These are phyloP conservation scores for Boletus semigastroideus DNA, from an alignment of 1,284 basidiomycete species.

Conservation along the genomic window DNA sequence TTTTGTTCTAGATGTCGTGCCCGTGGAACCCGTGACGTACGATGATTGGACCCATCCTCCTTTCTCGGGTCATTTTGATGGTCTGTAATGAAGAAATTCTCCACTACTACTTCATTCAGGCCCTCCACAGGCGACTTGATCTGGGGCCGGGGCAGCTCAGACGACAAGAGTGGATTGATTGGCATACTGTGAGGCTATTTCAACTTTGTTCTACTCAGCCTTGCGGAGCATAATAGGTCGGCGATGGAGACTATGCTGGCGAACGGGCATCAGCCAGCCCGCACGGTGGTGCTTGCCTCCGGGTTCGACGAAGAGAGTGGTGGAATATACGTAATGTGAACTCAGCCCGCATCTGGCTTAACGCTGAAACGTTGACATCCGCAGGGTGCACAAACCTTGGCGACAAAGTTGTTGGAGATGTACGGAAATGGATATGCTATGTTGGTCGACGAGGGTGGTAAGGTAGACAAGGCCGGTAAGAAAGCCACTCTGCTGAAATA, in stretches of 20 bases:
- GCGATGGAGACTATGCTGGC: constrained; percentile 47
- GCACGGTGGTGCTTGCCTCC: constrained; percentile 55
- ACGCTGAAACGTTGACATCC: constrained; percentile 5
- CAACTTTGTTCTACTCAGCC: too few species aligned
- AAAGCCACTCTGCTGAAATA: constrained; percentile 19
- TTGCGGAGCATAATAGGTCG: constrained; percentile 13
- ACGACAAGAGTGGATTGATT: constrained; percentile 53
- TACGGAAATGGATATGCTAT: constrained; percentile 57
- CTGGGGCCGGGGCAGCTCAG: constrained; percentile 51
- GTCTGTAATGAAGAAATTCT: constrained; percentile 16
- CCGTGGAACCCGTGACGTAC: constrained; percentile 52
- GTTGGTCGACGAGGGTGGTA: constrained; percentile 48
- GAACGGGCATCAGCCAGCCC: constrained; percentile 42
- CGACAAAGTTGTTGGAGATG: constrained; percentile 40
- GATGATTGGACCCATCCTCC: constrained; percentile 57
- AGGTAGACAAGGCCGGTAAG: constrained; percentile 16
- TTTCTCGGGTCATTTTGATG: constrained; percentile 52
- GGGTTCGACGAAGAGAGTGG: constrained; percentile 67
- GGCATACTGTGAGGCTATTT: constrained; percentile 37
- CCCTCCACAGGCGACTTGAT: constrained; percentile 36
- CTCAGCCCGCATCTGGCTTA: not conserved
- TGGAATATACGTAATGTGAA: constrained; percentile 41
- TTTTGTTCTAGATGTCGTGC: constrained; percentile 51
- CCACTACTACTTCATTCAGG: not conserved
- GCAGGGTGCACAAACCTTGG: constrained; percentile 30